Base-by-base conservation (phyloP, 345 rosid species). In the Aegle marmelos region DNA sequence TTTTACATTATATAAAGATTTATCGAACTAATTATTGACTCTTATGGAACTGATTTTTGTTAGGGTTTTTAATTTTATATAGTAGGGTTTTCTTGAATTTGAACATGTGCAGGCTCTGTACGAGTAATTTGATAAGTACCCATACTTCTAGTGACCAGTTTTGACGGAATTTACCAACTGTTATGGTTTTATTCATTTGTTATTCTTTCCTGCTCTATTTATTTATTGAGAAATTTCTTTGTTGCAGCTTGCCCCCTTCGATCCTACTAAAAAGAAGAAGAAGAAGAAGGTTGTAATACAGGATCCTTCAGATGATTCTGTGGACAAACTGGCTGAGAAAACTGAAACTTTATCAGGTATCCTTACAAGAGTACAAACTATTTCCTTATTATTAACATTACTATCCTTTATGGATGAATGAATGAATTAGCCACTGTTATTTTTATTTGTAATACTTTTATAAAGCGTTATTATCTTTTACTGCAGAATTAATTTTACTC, bases 241-340 rank as follows among this genome's bases (percentile, higher is more conserved):
- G 0, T 59, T 75, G 82, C 77, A 96, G 97, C 86, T 92, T 73
- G 88, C 91, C 16, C 95, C 98, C 8, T 96, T 94, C 57, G 99
- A 96, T 83, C 97, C 98, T 19, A 79, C 93, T 64, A 96, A 96
- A 74, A 96, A 96, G 90, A 96, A 96, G 83, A 96, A 96, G 92
- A 96, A 96, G 89, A 96, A 96, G 93, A 94, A 90, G 79, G 87
- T 87, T 65, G 87, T 86, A n/a, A 73, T 88, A 41, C 93, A 89
- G 78, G 98, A 91, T 10, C 78, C 86, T 39, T 69, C 83, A 0
- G 94, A 92, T 78, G 98, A 91, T 45, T 70, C 89, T 21, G 86
- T 88, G 70, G 99, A 92, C 58, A 85, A 88, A 54, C 75, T 89
- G 58, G 81, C 91, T 24, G 97, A 92, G 79, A 91, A 89, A 87